Percentiles rank a stretch among this genome's conserved stretches.
phyloP scores from a whole-genome alignment of 371 early-diverging fungal species.

The Zopfochytrium polystomum region DNA sequence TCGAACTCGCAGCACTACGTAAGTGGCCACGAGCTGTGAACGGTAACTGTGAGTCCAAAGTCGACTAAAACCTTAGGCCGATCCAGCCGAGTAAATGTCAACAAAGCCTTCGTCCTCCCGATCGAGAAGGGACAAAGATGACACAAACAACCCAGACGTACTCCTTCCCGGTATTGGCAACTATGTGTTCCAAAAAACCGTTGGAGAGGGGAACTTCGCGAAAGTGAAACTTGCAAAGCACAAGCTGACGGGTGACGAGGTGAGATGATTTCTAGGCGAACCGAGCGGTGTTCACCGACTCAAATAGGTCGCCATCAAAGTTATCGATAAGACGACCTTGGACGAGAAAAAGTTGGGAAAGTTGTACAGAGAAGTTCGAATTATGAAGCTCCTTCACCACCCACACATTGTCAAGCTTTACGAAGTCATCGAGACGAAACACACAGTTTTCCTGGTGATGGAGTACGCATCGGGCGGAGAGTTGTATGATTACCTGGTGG shows the following conservation, averaged over 20 bases:
- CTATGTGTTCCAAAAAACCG: conserved; percentile 50
- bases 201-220: conserved; percentile 96
- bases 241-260: conserved; percentile 58
- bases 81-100: too few relatives aligned
- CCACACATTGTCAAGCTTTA: conserved; percentile 82
- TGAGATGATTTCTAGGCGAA: conserved; percentile 32
- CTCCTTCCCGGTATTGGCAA: conserved; percentile 54
- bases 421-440: conserved; percentile 87
- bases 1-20: too few relatives aligned
- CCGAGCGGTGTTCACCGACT: not conserved
- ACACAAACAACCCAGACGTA: conserved; percentile 60
- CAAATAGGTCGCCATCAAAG: conserved; percentile 56
- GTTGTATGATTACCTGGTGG: conserved; percentile 62
- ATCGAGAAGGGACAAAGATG: conserved; percentile 52
- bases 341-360: conserved; percentile 74
- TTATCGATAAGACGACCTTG: conserved; percentile 80
- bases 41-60: too few relatives aligned
- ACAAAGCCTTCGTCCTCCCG: conserved; percentile 23
- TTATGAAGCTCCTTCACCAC: conserved; percentile 84
- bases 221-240: conserved; percentile 94
- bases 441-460: conserved; percentile 74
- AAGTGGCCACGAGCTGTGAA: too few relatives aligned
- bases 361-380: conserved; percentile 78
- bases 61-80: too few relatives aligned
- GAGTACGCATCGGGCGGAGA: conserved; percentile 67